Conservation (phyloP, 192 early-diverging fungal species). For the Mortierella claussenii region DNA sequence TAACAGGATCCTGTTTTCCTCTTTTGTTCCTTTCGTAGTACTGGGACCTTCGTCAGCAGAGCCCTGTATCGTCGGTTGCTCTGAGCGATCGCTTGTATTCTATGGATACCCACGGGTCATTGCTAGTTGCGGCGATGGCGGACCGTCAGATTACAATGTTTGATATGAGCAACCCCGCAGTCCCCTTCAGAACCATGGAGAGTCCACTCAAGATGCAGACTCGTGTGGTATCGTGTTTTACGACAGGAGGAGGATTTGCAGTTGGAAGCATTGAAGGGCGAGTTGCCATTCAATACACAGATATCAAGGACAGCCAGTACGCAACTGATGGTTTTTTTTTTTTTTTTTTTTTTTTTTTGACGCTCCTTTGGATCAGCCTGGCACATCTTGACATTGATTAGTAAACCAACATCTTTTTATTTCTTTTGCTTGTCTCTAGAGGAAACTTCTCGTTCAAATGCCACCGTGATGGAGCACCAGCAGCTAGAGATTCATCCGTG, state of each 20-base stretch:
- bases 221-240: slow-evolving; percentile 83
- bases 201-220: slow-evolving; percentile 91
- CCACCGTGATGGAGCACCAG: slow-evolving; percentile 79
- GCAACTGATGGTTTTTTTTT: no score
- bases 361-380: not conserved
- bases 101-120: slow-evolving; percentile 81
- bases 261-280: slow-evolving; percentile 96
- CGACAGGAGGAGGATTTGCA: slow-evolving; percentile 84
- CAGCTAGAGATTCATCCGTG: slow-evolving; percentile 60
- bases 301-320: slow-evolving; percentile 78
- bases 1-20: not conserved
- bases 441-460: slow-evolving; percentile 94
- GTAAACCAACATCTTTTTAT: not conserved
- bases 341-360: no score
- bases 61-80: slow-evolving; percentile 75
- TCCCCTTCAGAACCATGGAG: slow-evolving; percentile 71
- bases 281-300: slow-evolving; percentile 92
- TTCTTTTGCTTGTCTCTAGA: slow-evolving; percentile 37
- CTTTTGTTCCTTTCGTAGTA: slow-evolving; percentile 64
- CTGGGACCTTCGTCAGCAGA: slow-evolving; percentile 90
- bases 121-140: slow-evolving; percentile 92
- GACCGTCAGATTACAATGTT: slow-evolving; percentile 87
- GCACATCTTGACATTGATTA: not conserved
- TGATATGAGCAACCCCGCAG: slow-evolving; percentile 81
- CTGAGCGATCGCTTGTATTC: slow-evolving; percentile 91